Evolutionary conservation across 2,329 filamentous ascomycete species (phyloP).

Genomic region (Ceratocystis smalleyi): DNA sequence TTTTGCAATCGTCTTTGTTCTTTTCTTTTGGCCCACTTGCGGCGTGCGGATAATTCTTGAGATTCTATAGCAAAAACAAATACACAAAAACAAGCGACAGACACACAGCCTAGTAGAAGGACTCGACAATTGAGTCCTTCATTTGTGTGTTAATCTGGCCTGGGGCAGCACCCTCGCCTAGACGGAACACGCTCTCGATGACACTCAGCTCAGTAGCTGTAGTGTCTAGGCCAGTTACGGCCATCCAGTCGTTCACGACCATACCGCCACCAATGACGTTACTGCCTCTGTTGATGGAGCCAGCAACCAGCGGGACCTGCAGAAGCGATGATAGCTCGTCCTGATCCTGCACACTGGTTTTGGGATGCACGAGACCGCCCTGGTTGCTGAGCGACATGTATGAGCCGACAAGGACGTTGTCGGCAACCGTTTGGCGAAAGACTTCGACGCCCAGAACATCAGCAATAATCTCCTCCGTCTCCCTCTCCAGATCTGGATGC

Average conservation of each 20-base stretch:
- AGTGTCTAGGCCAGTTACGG: constrained; percentile 79
- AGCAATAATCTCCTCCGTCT: constrained; percentile 96
- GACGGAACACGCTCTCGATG: constrained; percentile 85
- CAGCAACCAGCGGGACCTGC: constrained; percentile 89
- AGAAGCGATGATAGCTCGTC: constrained; percentile 87
- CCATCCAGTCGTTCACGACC: constrained; percentile 94
- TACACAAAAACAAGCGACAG: not conserved
- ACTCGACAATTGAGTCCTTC: constrained; percentile 98
- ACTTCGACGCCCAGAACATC: constrained; percentile 83
- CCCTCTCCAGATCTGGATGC: constrained; percentile 89
- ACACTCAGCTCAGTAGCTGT: constrained; percentile 93
- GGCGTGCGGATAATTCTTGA: not conserved
- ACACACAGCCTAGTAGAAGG: constrained; percentile 60
- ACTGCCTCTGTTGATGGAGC: constrained; percentile 81
- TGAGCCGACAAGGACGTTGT: constrained; percentile 88
- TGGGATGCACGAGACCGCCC: constrained; percentile 91
- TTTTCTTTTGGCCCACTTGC: constrained; percentile 5
- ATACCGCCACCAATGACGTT: constrained; percentile 92
- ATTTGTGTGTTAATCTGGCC: constrained; percentile 66
- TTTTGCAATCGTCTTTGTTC: not conserved
- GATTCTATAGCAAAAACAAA: constrained; percentile 1
- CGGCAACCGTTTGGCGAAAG: constrained; percentile 85
- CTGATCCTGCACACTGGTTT: constrained; percentile 93
- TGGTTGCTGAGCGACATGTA: constrained; percentile 97
- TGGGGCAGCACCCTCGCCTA: constrained; percentile 73